Conservation (phyloP, 23 red algal genomes). For the Cyanidiococcus yangmingshanensis region DNA sequence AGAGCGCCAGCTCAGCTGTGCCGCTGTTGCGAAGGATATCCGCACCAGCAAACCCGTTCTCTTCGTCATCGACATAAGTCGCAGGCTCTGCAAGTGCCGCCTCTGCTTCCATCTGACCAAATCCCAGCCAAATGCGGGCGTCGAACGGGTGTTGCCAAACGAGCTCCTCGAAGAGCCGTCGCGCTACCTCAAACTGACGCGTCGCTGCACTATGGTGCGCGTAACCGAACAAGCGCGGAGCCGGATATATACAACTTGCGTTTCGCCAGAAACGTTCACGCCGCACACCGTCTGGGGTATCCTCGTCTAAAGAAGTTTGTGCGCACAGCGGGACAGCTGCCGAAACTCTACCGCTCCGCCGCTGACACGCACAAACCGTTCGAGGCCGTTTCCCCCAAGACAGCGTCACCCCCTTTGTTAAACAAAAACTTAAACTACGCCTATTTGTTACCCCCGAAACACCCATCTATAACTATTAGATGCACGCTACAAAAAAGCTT, state of each 20-base stretch:
- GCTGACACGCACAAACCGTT: too few species aligned
- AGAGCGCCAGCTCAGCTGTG: not conserved
- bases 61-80: not conserved
- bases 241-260: not conserved
- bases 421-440: too few species aligned
- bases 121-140: not conserved
- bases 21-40: not conserved
- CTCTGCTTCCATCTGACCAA: not conserved
- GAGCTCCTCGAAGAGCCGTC: not conserved
- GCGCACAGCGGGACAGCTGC: too few species aligned
- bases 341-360: too few species aligned
- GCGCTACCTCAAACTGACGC: not conserved
- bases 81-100: not conserved
- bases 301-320: too few species aligned
- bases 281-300: not conserved
- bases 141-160: constrained; percentile 1
- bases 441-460: too few species aligned
- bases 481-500: too few species aligned
- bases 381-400: too few species aligned
- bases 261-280: not conserved
- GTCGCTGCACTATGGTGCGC: not conserved
- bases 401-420: too few species aligned
- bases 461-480: too few species aligned
- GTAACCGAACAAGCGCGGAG: not conserved
- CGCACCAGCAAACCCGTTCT: not conserved